Percentiles rank a stretch among this genome's conserved stretches.
phyloP scores from a whole-genome alignment of 768 basidiomycete genomes.

The Suillus ampliporus region DNA sequence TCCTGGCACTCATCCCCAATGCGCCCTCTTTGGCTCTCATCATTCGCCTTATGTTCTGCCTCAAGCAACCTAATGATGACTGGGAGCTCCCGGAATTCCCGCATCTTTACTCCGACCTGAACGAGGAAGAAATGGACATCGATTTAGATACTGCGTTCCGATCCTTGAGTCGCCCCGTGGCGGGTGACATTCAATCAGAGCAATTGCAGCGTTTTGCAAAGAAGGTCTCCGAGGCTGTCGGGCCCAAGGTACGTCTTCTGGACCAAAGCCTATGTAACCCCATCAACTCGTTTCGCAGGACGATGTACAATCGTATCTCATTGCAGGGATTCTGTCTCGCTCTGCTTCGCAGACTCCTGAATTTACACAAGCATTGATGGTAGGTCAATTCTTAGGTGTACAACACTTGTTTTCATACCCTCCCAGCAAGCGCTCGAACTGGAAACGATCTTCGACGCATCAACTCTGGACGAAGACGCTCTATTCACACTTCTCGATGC shows the following conservation, averaged over 20 bases:
- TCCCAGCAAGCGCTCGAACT: slow-evolving; percentile 64
- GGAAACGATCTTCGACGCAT: slow-evolving; percentile 55
- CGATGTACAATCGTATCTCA: slow-evolving; percentile 58
- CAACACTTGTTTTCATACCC: slow-evolving; percentile 17
- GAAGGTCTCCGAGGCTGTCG: slow-evolving; percentile 58
- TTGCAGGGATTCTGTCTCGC: slow-evolving; percentile 67
- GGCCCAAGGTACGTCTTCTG: slow-evolving; percentile 52
- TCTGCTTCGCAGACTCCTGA: slow-evolving; percentile 68
- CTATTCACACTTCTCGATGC: slow-evolving; percentile 66
- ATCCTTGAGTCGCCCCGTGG: slow-evolving; percentile 60
- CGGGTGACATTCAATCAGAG: slow-evolving; percentile 59
- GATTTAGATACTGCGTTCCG: slow-evolving; percentile 64
- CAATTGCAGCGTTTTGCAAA: slow-evolving; percentile 59
- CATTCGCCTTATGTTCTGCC: slow-evolving; percentile 76
- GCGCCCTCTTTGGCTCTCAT: slow-evolving; percentile 68
- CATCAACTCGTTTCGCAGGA: slow-evolving; percentile 41
- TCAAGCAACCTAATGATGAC: slow-evolving; percentile 80
- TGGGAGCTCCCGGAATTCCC: slow-evolving; percentile 81
- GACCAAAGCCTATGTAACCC: slow-evolving; percentile 10
- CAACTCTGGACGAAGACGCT: slow-evolving; percentile 59
- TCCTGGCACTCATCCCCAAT: slow-evolving; percentile 65
- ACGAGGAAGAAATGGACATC: slow-evolving; percentile 53
- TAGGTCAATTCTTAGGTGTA: slow-evolving; percentile 28
- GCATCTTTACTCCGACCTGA: slow-evolving; percentile 67
- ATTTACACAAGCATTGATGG: slow-evolving; percentile 50